Conservation (phyloP, 1,139 yeast species). For the Pichia sp. region DNA sequence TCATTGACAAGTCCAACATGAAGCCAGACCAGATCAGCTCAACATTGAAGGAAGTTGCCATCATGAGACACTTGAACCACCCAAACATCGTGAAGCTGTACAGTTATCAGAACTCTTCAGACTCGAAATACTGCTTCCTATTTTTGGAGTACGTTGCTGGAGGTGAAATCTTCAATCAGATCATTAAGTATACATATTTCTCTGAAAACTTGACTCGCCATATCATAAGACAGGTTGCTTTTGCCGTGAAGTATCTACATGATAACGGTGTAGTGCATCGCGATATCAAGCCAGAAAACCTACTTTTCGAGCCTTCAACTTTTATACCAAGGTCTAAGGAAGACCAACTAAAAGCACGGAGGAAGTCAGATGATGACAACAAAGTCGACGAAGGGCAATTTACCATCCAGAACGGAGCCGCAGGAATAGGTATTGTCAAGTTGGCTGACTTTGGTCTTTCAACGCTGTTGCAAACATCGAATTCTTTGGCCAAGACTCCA, state of each 20-base stretch:
- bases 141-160: conserved; percentile 52
- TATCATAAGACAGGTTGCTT: conserved; percentile 79
- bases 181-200: conserved; percentile 83
- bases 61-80: conserved; percentile 52
- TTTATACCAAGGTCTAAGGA: conserved; percentile 42
- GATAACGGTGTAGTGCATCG: conserved; percentile 87
- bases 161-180: conserved; percentile 55
- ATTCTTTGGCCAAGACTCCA: conserved; percentile 50
- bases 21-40: conserved; percentile 50
- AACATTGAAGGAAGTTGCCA: conserved; percentile 54
- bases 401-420: conserved; percentile 74
- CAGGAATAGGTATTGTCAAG: conserved; percentile 80
- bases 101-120: conserved; percentile 45
- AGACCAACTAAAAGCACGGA: conserved; percentile 38
- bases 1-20: conserved; percentile 53
- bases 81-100: conserved; percentile 46
- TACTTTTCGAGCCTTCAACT: conserved; percentile 74
- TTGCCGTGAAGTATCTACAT: conserved; percentile 79
- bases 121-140: conserved; percentile 43
- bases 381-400: conserved; percentile 88
- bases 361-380: conserved; percentile 71
- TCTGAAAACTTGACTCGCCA: conserved; percentile 82
- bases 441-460: conserved; percentile 72
- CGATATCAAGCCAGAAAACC: conserved; percentile 92
- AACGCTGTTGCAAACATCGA: conserved; percentile 44